Evolutionary conservation across 768 basidiomycete genomes (phyloP).

Genomic region (Mycena olivaceomarginata): DNA sequence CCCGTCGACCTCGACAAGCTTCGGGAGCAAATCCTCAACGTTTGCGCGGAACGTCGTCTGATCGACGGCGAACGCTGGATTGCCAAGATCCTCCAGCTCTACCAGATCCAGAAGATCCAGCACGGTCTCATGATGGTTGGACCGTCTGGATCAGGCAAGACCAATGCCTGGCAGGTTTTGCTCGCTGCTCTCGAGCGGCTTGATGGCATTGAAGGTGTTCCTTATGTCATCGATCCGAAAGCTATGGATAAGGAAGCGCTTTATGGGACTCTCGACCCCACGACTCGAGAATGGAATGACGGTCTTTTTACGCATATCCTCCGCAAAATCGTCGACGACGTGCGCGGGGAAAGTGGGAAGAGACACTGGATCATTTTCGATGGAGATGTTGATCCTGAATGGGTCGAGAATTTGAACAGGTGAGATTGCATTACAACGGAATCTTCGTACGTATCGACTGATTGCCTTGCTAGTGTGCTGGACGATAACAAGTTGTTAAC

Average conservation of each 20-base stretch:
- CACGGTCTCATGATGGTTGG: slow-evolving; percentile 99
- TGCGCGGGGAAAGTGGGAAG: slow-evolving; percentile 97
- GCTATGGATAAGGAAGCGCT: slow-evolving; percentile 99
- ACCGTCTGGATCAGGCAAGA: slow-evolving; percentile 97
- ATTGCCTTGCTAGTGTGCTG: slow-evolving; percentile 80
- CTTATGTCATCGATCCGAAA: slow-evolving; percentile 99
- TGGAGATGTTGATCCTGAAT: slow-evolving; percentile 99
- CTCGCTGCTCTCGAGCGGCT: slow-evolving; percentile 92
- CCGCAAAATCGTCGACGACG: slow-evolving; percentile 98
- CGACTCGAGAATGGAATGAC: slow-evolving; percentile 99
- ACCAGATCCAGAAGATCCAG: slow-evolving; percentile 99
- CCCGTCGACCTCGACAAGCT: slow-evolving; percentile 93
- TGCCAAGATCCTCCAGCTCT: slow-evolving; percentile 96
- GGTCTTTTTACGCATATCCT: slow-evolving; percentile 98
- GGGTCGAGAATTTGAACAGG: slow-evolving; percentile 99
- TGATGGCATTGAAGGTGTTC: slow-evolving; percentile 93
- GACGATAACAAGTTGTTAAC: slow-evolving; percentile 99
- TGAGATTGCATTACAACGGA: slow-evolving; percentile 57
- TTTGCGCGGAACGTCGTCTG: slow-evolving; percentile 92
- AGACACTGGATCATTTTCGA: slow-evolving; percentile 99
- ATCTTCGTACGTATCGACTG: slow-evolving; percentile 32
- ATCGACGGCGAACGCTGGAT: slow-evolving; percentile 93
- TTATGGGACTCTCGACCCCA: slow-evolving; percentile 97
- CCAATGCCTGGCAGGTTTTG: slow-evolving; percentile 96
- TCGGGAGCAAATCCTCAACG: slow-evolving; percentile 88